Evolutionary conservation across 139 green algal species (phyloP).

Genomic region (Picochlorum sp.): DNA sequence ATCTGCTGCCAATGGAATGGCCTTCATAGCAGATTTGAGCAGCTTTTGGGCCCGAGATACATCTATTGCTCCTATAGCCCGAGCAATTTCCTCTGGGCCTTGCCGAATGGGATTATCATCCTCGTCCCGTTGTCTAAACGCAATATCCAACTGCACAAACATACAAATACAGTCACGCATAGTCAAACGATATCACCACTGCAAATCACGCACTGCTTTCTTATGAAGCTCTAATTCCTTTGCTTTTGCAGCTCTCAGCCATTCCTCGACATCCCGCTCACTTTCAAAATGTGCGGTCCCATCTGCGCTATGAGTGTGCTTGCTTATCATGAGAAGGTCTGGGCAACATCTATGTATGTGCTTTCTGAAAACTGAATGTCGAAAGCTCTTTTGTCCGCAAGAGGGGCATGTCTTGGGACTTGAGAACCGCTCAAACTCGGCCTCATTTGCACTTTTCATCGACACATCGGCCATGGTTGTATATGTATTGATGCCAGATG

Average conservation of each 20-base stretch:
- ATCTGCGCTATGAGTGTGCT: neutral
- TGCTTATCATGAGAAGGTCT: constrained; percentile 19
- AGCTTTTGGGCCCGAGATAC: neutral
- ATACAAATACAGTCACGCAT: neutral
- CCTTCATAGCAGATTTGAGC: constrained; percentile 35
- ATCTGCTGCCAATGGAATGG: constrained; percentile 50
- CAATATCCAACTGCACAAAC: constrained; percentile 24
- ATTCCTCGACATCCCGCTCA: neutral
- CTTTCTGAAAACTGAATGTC: constrained; percentile 8
- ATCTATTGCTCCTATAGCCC: constrained; percentile 23
- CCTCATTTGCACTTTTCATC: neutral
- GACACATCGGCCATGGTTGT: neutral
- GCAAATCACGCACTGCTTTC: neutral
- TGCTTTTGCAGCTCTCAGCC: neutral
- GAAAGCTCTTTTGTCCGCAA: constrained; percentile 29
- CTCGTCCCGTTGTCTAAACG: constrained; percentile 30
- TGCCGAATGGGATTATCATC: constrained; percentile 22
- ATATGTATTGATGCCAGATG: neutral
- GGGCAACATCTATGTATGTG: constrained; percentile 37
- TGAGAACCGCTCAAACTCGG: neutral
- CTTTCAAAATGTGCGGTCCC: constrained; percentile 4
- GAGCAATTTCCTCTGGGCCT: constrained; percentile 28
- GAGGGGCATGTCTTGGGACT: constrained; percentile 23
- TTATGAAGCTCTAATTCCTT: constrained; percentile 2
- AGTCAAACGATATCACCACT: neutral